Base-by-base conservation (phyloP, 768 basidiomycete species). In the Chalciporus pseudorubinellus region DNA sequence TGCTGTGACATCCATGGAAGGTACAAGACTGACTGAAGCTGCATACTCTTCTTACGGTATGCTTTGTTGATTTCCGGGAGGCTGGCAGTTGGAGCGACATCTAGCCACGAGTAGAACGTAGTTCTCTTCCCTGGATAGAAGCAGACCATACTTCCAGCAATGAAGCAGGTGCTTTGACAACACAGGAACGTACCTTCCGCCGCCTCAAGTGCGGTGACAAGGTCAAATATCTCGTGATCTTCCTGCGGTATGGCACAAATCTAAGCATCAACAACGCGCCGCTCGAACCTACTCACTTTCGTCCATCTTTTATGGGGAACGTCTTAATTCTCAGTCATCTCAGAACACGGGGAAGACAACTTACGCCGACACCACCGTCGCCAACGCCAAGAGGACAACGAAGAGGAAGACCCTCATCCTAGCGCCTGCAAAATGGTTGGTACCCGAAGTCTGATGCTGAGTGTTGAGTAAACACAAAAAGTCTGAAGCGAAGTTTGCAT, bases 151-250 rank as follows among this genome's bases (percentile, higher is more conserved):
- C 41, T 22, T 26, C 41, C 29, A 67, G 38, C 34, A 8, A 48
- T 41, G 26, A 39, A 34, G 19, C 38, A 18, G 10, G 21, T 22
- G 20, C 46, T 20, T 45, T 44, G 34, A 34, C 46, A 43, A 42
- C 24, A 18, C 33, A 29, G 18, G 48, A 39, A 64, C 73, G 46
- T 46, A 77, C 93, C 93, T 75, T 97, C 95, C 3, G 90, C 74
- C 3, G 73, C 74, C 69, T 95, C 86, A 19, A 98, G 67, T 18
- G 80, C 89, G 56, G 81, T 80, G 52, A 95, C 93, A 13, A 97
- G 78, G 71, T 97, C 95, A 64, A 98, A 98, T 33, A 98, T 95
- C 70, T 98, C 94, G 75, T 97, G 81, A 73, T 98, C 94, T 72
- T 95, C 89, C 87, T 93, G 57, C 52, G 36, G 40, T 14, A 16